Conservation (phyloP, 768 basidiomycete species). For the Amanita rubescens region DNA sequence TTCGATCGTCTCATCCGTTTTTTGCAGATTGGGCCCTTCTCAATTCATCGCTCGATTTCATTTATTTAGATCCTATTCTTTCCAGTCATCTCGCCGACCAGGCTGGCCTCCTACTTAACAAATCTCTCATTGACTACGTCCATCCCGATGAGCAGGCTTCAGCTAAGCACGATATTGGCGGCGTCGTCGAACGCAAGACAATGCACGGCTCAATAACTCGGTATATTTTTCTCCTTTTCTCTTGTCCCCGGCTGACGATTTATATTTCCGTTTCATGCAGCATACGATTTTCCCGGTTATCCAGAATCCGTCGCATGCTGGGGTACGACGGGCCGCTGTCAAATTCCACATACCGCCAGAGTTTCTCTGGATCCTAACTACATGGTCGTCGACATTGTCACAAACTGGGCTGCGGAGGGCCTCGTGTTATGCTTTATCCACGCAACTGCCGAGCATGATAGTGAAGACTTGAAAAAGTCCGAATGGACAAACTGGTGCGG, state of each 20-base stretch:
- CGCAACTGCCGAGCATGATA: constrained; percentile 70
- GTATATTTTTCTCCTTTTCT: constrained; percentile 22
- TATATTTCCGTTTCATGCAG: constrained; percentile 27
- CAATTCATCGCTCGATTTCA: constrained; percentile 66
- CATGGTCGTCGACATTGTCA: constrained; percentile 83
- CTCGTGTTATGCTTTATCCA: constrained; percentile 88
- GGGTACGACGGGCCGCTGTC: constrained; percentile 52
- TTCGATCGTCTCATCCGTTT: constrained; percentile 26
- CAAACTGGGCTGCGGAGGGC: constrained; percentile 83
- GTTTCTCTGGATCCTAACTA: constrained; percentile 65
- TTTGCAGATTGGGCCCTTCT: constrained; percentile 74
- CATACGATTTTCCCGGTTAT: constrained; percentile 73
- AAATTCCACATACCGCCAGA: constrained; percentile 54
- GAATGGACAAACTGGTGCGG: constrained; percentile 88
- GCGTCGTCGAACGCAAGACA: constrained; percentile 66
- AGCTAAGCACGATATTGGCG: constrained; percentile 65
- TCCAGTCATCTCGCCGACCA: constrained; percentile 64
- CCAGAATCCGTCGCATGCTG: constrained; percentile 63
- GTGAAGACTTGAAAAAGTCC: constrained; percentile 66
- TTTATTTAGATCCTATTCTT: constrained; percentile 81
- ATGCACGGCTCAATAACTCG: constrained; percentile 83
- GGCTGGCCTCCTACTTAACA: constrained; percentile 60
- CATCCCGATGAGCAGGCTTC: constrained; percentile 80
- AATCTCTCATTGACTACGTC: constrained; percentile 67
- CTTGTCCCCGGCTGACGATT: constrained; percentile 16